Evolutionary conservation across 495 filamentous ascomycete species (phyloP).

Genomic region (Lichenothelia convexa): DNA sequence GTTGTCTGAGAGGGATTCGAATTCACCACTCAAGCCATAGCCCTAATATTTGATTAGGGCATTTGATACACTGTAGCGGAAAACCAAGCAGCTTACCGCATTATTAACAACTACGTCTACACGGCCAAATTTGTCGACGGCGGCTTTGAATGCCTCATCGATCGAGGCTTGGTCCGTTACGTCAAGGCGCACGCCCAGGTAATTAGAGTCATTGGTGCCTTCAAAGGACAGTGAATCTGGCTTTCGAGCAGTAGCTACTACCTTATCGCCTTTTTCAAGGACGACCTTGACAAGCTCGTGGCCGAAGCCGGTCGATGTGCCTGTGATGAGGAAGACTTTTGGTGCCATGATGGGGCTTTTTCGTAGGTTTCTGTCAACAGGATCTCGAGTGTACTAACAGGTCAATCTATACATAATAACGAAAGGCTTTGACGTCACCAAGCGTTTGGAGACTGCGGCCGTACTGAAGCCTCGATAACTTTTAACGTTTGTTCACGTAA

Average conservation of each 20-base stretch:
- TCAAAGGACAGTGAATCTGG: conserved; percentile 12
- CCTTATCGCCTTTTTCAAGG: conserved; percentile 17
- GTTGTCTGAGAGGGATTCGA: conserved; percentile 16
- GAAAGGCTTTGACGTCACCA: too few relatives aligned
- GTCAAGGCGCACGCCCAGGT: conserved; percentile 17
- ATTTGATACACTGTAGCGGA: too few relatives aligned
- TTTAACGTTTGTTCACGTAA: too few relatives aligned
- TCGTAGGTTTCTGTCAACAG: too few relatives aligned
- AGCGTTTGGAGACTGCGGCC: too few relatives aligned
- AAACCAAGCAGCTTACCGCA: too few relatives aligned
- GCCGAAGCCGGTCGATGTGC: conserved; percentile 21
- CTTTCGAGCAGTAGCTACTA: conserved; percentile 22
- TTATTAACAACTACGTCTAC: conserved; percentile 23
- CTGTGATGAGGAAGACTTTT: conserved; percentile 22
- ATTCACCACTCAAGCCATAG: conserved; percentile 19
- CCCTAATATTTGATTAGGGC: conserved; percentile 23
- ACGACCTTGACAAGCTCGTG: conserved; percentile 16
- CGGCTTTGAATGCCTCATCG: conserved; percentile 16
- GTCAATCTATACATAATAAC: too few relatives aligned
- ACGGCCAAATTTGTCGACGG: conserved; percentile 17
- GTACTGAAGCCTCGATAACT: too few relatives aligned
- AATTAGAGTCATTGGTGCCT: conserved; percentile 8
- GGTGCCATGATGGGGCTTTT: conserved; percentile 6
- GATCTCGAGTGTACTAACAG: too few relatives aligned
- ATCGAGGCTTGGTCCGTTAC: conserved; percentile 15